Conservation (phyloP, 2,329 filamentous ascomycete species). For the Biscogniauxia marginata region DNA sequence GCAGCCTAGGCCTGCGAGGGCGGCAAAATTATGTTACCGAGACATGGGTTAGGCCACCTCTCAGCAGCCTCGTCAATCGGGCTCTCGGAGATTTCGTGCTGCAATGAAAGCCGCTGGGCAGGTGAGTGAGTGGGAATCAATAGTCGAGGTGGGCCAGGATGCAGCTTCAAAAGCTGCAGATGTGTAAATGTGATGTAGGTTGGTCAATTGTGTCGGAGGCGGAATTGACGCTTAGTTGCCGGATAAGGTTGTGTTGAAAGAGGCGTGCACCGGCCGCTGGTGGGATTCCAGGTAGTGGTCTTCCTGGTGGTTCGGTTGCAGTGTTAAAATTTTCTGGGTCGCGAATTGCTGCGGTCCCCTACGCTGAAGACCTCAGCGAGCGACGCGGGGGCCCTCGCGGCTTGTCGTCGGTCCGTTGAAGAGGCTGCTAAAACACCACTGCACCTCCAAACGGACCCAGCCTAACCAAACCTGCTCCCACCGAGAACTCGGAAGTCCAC, state of each 20-base stretch:
- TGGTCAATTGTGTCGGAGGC: neutral
- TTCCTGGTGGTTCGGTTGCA: slow-evolving; percentile 11
- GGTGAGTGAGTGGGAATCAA: too few species aligned
- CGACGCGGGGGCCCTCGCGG: neutral
- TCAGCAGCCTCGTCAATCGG: slow-evolving; percentile 24
- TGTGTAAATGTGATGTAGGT: slow-evolving; percentile 1
- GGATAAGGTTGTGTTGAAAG: neutral
- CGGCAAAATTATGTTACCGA: slow-evolving; percentile 31
- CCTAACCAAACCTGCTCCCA: neutral
- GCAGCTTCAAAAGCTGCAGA: too few species aligned
- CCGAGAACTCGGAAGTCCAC: neutral
- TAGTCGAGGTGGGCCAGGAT: too few species aligned
- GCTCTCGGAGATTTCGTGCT: neutral
- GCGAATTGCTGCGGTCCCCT: slow-evolving; percentile 20
- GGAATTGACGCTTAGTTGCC: neutral
- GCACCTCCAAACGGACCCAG: neutral
- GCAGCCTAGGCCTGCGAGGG: slow-evolving; percentile 14
- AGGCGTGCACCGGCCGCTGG: neutral
- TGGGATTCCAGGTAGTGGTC: slow-evolving; percentile 7
- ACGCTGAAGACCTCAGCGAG: slow-evolving; percentile 9
- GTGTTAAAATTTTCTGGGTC: slow-evolving; percentile 19
- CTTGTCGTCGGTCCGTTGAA: neutral
- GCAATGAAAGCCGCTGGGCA: too few species aligned
- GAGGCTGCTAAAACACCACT: neutral
- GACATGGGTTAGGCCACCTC: slow-evolving; percentile 32